A percentile compares a stretch with the other conserved stretches of the same genome.
Evolutionary conservation across 805 yeast species (phyloP).

Genomic region (Candida pseudofarinosa): DNA sequence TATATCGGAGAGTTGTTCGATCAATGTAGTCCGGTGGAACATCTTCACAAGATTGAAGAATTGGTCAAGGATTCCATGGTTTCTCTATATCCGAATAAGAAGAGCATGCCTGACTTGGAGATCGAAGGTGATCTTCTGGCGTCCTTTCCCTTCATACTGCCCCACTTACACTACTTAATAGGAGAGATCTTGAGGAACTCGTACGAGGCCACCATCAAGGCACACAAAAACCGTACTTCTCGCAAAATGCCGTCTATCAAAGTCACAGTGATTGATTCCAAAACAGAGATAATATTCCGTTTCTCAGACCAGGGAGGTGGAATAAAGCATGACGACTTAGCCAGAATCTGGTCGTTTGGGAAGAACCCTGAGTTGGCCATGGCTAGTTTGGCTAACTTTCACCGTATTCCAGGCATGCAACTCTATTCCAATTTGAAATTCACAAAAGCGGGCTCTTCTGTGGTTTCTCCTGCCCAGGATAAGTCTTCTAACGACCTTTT

Average conservation of each 20-base stretch:
- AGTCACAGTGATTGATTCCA: constrained; percentile 68
- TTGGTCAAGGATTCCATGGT: constrained; percentile 49
- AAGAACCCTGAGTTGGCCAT: constrained; percentile 60
- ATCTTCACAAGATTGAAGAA: constrained; percentile 52
- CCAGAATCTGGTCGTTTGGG: constrained; percentile 83
- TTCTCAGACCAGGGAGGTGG: constrained; percentile 94
- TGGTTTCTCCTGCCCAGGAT: constrained; percentile 17
- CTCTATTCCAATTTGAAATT: constrained; percentile 38
- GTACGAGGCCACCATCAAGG: constrained; percentile 67
- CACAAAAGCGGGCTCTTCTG: constrained; percentile 38
- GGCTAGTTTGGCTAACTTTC: constrained; percentile 60
- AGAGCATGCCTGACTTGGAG: constrained; percentile 65
- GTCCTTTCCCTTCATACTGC: constrained; percentile 75
- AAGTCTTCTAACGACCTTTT: constrained; percentile 14
- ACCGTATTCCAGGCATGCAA: constrained; percentile 61
- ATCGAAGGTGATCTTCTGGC: constrained; percentile 71
- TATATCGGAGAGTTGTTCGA: constrained; percentile 77
- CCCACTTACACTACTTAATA: constrained; percentile 80
- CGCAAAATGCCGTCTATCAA: constrained; percentile 63
- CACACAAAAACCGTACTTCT: constrained; percentile 24
- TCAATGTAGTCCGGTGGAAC: constrained; percentile 68
- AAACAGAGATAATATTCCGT: constrained; percentile 66
- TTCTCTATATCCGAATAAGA: constrained; percentile 46
- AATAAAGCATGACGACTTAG: constrained; percentile 52
- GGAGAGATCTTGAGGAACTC: constrained; percentile 88